These are phyloP conservation scores for Piper betle DNA, from an alignment of 164 flowering plant genomes.

Conservation along the genomic window DNA sequence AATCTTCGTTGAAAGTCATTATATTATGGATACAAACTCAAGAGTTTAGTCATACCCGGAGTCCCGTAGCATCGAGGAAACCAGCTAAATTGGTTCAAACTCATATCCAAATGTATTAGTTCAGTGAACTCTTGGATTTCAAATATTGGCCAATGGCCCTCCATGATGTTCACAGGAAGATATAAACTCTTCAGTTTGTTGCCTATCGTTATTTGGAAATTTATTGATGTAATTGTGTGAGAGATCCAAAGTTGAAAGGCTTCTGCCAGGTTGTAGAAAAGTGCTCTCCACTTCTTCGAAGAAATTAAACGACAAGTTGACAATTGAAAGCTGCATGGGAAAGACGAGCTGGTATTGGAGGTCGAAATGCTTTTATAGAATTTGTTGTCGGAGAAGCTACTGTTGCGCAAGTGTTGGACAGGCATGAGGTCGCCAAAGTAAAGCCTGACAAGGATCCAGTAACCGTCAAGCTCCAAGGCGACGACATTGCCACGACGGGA, in stretches of 20 bases:
- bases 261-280: background rate
- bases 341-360: background rate
- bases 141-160: too few relatives aligned
- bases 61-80: too few relatives aligned
- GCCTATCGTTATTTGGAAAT: too few relatives aligned
- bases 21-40: background rate
- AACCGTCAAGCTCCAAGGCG: background rate
- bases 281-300: background rate
- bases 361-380: background rate
- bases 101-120: too few relatives aligned
- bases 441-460: background rate
- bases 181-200: too few relatives aligned
- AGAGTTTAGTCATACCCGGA: background rate
- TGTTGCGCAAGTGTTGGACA: background rate
- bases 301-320: background rate
- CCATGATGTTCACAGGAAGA: too few relatives aligned
- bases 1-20: background rate
- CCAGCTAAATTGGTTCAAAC: too few relatives aligned
- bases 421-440: too few relatives aligned
- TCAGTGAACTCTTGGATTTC: too few relatives aligned
- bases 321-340: background rate
- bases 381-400: background rate
- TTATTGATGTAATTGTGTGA: too few relatives aligned
- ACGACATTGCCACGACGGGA: background rate
- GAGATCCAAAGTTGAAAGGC: too few relatives aligned